Conservation (phyloP, 2,329 filamentous ascomycete species). For the Aspergillus oerlinghausenensis region DNA sequence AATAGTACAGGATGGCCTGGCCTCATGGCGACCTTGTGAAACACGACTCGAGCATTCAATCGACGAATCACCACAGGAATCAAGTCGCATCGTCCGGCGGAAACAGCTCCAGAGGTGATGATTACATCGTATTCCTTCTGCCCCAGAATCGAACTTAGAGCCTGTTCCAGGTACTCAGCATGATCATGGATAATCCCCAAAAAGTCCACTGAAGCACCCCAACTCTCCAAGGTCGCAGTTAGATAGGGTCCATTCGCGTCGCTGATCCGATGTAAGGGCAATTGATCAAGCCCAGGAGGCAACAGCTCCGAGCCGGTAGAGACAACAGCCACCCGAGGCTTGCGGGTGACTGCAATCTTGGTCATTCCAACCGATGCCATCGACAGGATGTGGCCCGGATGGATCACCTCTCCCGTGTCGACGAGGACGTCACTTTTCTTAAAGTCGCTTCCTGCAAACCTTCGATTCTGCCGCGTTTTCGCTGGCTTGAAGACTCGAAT, state of each 20-base stretch:
- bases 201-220: conserved; percentile 16
- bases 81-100: conserved; percentile 25
- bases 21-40: conserved; percentile 25
- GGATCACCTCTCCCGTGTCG: conserved; percentile 8
- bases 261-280: conserved; percentile 5
- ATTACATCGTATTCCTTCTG: conserved; percentile 18
- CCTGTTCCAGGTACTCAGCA: conserved; percentile 3
- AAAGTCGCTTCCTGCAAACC: conserved; percentile 20
- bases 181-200: conserved; percentile 18
- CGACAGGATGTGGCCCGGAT: conserved; percentile 19
- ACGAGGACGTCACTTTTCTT: conserved; percentile 12
- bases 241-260: conserved; percentile 26
- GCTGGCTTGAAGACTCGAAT: conserved; percentile 16
- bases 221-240: conserved; percentile 8
- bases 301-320: conserved; percentile 18
- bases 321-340: conserved; percentile 13
- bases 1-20: conserved; percentile 29
- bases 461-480: conserved; percentile 11
- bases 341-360: conserved; percentile 11
- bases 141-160: conserved; percentile 1
- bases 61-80: conserved; percentile 15
- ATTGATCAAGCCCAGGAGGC: not conserved
- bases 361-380: conserved; percentile 18
- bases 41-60: conserved; percentile 18
- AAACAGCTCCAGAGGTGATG: conserved; percentile 27